Conservation (phyloP, 805 yeast genomes). For the Suhomyces tanzawaensis region DNA sequence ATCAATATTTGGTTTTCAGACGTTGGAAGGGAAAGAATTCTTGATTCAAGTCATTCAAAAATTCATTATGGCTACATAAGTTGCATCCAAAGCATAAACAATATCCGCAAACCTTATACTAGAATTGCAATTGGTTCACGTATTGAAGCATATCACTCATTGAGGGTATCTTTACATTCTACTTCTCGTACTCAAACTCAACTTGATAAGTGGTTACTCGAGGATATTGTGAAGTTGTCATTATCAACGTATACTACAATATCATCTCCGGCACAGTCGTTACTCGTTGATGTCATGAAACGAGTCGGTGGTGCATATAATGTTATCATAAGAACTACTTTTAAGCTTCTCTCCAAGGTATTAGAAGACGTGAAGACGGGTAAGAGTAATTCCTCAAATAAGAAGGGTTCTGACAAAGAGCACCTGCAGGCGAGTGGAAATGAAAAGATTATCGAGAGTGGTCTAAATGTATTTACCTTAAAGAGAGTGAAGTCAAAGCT, state of each 20-base stretch:
- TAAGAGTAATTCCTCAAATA: background rate
- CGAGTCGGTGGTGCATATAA: conserved; percentile 66
- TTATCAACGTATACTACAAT: conserved; percentile 70
- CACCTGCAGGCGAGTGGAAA: background rate
- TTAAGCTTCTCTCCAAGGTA: conserved; percentile 48
- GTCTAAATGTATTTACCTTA: conserved; percentile 55
- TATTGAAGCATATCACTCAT: conserved; percentile 68
- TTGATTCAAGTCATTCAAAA: conserved; percentile 54
- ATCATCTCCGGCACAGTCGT: conserved; percentile 65
- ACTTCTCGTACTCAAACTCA: conserved; percentile 70
- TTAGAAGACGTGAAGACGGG: conserved; percentile 20
- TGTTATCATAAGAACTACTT: conserved; percentile 48
- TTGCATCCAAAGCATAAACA: conserved; percentile 60
- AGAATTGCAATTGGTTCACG: conserved; percentile 76
- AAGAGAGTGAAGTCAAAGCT: conserved; percentile 58
- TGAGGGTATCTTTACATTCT: conserved; percentile 67
- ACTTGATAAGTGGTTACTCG: conserved; percentile 59
- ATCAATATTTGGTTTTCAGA: conserved; percentile 77
- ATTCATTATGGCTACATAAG: conserved; percentile 57
- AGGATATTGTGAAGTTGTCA: conserved; percentile 61
- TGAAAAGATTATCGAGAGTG: conserved; percentile 59
- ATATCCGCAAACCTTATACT: conserved; percentile 67
- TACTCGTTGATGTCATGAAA: conserved; percentile 66
- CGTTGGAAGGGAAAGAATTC: conserved; percentile 68
- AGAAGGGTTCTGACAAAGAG: background rate